Conservation (phyloP, 2,329 filamentous ascomycete species). For the Graphiopsis chlorocephala region DNA sequence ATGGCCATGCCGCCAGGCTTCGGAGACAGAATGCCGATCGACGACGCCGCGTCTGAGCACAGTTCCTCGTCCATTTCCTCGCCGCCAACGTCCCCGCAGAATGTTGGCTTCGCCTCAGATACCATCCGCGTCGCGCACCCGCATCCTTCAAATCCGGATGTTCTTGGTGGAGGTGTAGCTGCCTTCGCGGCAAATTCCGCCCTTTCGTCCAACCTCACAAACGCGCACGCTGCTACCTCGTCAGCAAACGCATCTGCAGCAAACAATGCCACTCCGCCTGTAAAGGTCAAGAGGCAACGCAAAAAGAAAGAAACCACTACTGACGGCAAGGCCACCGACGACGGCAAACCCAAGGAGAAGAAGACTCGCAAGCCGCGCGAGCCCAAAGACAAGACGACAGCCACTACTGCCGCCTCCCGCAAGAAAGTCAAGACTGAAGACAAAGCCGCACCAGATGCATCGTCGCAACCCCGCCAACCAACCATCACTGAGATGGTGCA, state of each 20-base stretch:
- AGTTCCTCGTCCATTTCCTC: slow-evolving; percentile 27
- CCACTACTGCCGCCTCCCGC: slow-evolving; percentile 45
- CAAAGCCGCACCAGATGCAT: slow-evolving; percentile 28
- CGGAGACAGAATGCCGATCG: slow-evolving; percentile 21
- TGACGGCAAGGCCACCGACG: slow-evolving; percentile 34
- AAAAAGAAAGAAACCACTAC: slow-evolving; percentile 41
- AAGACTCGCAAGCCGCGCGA: slow-evolving; percentile 46
- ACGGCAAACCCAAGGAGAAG: slow-evolving; percentile 43
- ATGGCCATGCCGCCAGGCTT: slow-evolving; percentile 22
- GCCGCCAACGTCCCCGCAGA: slow-evolving; percentile 28
- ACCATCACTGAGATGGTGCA: slow-evolving; percentile 42
- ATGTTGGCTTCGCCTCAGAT: slow-evolving; percentile 19
- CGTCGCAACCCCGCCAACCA: slow-evolving; percentile 34
- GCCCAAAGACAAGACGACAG: slow-evolving; percentile 44
- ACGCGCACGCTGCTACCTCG: not conserved
- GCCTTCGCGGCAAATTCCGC: slow-evolving; percentile 28
- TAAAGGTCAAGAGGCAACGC: slow-evolving; percentile 39
- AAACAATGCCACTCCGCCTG: slow-evolving; percentile 23
- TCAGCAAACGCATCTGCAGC: slow-evolving; percentile 17
- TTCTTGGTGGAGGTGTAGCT: slow-evolving; percentile 35
- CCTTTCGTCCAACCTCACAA: slow-evolving; percentile 22
- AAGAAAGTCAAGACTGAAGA: slow-evolving; percentile 48
- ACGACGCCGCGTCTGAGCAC: slow-evolving; percentile 22
- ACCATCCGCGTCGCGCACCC: slow-evolving; percentile 28
- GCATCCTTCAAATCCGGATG: slow-evolving; percentile 19